Evolutionary conservation across 164 flowering plant species (phyloP), one percentile per base, ranked within the genome.

Genomic region (Stephania yunnanensis): DNA sequence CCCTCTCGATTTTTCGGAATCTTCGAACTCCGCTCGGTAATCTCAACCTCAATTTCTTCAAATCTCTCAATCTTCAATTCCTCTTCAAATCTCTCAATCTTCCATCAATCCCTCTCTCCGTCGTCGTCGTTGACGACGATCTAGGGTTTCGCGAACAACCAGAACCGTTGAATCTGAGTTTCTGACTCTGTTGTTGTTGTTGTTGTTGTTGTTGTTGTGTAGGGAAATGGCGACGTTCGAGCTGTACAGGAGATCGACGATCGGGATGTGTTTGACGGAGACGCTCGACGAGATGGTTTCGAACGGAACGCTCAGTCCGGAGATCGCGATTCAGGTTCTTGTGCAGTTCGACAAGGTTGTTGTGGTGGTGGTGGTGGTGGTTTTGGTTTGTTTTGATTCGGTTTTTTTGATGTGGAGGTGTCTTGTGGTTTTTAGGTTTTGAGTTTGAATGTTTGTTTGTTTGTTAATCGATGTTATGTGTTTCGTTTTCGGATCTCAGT

Each of bases 231-330:
- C 99, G 79, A 93, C 98, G 30, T 93, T 95, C 67, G 99, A 95
- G 82, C 82, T 93, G 70, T 95, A 95, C 78, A 75, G 99, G 64
- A 86, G 97, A 77, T 95, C 99, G 53, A 90, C 98, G 74, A 95
- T 95, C 73, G 98, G 98, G 50, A 93, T 92, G 97, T 93, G 98
- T 74, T 81, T 95, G 85, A 95, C 96, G 17, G 99, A 95, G 79
- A 92, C 98, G 12, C 74, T 95, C 77, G 99, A 95, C 72, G 96
- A 95, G 87, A 92, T 95, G 98, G 99, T 95, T 53, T 83, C 85
- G 15, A 88, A 55, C 66, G 95, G 97, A 17, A 82, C 92, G 19
- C 93, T 95, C 67, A 88, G 85, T 73, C 97, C 99, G 1, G 95
- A 95, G 77, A 89, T 91, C 15, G 99, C 99, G 42, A 90, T 95